phyloP scores from a whole-genome alignment of 768 basidiomycete genomes.

The Flagelloscypha sp. region DNA sequence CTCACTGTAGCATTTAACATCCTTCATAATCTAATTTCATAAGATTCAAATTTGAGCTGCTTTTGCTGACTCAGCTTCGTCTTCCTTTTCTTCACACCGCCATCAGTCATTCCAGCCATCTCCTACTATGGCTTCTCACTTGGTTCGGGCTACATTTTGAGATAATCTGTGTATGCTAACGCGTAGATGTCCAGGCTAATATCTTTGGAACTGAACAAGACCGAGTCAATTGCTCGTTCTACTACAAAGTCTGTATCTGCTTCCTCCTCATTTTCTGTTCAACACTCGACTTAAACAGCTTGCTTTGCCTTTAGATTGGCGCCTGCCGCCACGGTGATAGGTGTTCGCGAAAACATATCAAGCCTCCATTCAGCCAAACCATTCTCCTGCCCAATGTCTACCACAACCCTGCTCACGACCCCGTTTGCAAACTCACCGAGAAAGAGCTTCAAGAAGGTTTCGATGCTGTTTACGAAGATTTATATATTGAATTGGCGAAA shows the following conservation, averaged over 20 bases:
- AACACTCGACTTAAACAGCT: constrained; percentile 9
- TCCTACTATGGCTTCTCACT: constrained; percentile 66
- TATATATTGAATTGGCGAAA: constrained; percentile 90
- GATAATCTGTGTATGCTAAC: not conserved
- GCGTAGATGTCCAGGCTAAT: constrained; percentile 52
- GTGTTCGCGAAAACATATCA: constrained; percentile 97
- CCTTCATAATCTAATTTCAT: too few species aligned
- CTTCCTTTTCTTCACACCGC: not conserved
- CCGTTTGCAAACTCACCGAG: constrained; percentile 79
- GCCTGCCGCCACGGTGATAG: constrained; percentile 98
- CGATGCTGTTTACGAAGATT: constrained; percentile 90
- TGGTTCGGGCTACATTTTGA: constrained; percentile 37
- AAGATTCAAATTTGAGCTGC: too few species aligned
- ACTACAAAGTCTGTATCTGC: constrained; percentile 77
- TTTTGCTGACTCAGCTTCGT: not conserved
- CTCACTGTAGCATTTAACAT: too few species aligned
- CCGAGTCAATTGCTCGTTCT: constrained; percentile 98
- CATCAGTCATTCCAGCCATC: not conserved
- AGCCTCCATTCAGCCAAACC: constrained; percentile 95
- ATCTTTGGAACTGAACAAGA: constrained; percentile 95
- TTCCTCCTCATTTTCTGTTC: constrained; percentile 2
- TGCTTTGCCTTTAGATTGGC: constrained; percentile 62
- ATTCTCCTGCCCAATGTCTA: constrained; percentile 96
- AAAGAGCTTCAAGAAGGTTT: constrained; percentile 88
- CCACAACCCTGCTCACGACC: constrained; percentile 94